Base-by-base conservation (phyloP, 805 yeast species). In the Priceomyces medius region DNA sequence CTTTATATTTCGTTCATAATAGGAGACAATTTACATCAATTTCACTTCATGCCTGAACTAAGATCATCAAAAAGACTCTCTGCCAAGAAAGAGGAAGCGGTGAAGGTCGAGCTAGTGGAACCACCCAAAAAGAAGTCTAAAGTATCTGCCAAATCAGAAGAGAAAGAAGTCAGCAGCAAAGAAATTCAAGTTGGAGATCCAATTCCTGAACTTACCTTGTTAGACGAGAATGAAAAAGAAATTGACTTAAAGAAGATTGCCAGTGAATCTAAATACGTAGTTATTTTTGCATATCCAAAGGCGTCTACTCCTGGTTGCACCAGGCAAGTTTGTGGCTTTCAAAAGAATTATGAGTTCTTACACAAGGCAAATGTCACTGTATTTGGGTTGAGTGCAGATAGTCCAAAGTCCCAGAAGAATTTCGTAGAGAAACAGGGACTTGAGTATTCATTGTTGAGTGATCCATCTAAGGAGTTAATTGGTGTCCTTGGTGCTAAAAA, bases 221-320 rank as follows among this genome's bases (percentile, higher is more conserved):
- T 68, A 40, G 80, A 87, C 55, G 91, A 91, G 61, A 83, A 84
- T 48, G 88, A 77, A n/a, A 70, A 79, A 27, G 76, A 73, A 26
- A 74, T 69, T 37, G 50, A 54, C 23, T 58, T 71, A 42, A 40
- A 36, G 16, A 61, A 61, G 24, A 63, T 52, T 21, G 66, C 70
- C 35, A 48, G 50, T 21, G 51, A 56, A 19, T 47, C 62, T 21
- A 67, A 64, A 50, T 67, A 58, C 40, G 40, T 70, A 45, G 68
- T 71, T 19, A 64, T 71, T 31, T 71, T 71, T 45, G 85, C 96
- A 14, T 91, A 90, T 58, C 98, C 98, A 40, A 83, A 76, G 56
- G 98, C 98, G 0, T 80, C 85, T 19, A 91, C 98, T 0, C 96
- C 97, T 1, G 99, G 99, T 3, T 93, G 99, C 64, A 91, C 99